A percentile compares a stretch with the other conserved stretches of the same genome.
Evolutionary conservation across 2,329 filamentous ascomycete species (phyloP).

Genomic region (Leptodontidium sp.): DNA sequence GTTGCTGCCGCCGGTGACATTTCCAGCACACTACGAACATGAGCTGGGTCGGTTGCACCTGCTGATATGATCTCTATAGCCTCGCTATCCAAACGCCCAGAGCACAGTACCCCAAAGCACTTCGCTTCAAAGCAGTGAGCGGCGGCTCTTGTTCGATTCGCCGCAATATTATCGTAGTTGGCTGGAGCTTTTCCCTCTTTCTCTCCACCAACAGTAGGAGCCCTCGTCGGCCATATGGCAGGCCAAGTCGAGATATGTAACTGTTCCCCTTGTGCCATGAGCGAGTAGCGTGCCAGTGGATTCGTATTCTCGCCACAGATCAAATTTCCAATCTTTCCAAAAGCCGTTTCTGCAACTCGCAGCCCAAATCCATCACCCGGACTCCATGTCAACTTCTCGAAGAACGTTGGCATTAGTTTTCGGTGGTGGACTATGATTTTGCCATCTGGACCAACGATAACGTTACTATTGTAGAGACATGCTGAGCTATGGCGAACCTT

Average conservation of each 20-base stretch:
- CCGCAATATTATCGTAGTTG: slow-evolving; percentile 62
- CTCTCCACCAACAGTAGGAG: neutral
- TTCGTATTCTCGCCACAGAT: slow-evolving; percentile 68
- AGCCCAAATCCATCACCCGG: slow-evolving; percentile 61
- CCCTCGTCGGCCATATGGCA: slow-evolving; percentile 60
- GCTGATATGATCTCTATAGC: neutral
- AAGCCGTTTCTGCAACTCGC: slow-evolving; percentile 53
- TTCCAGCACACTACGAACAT: too few relatives aligned
- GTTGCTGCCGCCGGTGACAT: too few relatives aligned
- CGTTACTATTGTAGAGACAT: slow-evolving; percentile 60
- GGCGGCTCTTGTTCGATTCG: slow-evolving; percentile 59
- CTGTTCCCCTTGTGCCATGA: slow-evolving; percentile 64
- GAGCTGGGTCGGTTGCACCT: neutral
- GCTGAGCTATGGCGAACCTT: slow-evolving; percentile 53
- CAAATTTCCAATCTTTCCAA: slow-evolving; percentile 57
- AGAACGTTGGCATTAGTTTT: slow-evolving; percentile 64
- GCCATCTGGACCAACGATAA: slow-evolving; percentile 55
- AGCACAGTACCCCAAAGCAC: slow-evolving; percentile 61
- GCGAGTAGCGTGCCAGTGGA: slow-evolving; percentile 58
- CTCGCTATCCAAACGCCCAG: slow-evolving; percentile 41
- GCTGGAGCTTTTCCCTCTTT: neutral
- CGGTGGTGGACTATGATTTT: slow-evolving; percentile 59
- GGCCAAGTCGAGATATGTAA: slow-evolving; percentile 65
- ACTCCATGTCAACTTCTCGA: slow-evolving; percentile 63
- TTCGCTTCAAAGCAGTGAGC: slow-evolving; percentile 67